Evolutionary conservation across 139 green algal species (phyloP).

Genomic region (Ettlia oleoabundans): DNA sequence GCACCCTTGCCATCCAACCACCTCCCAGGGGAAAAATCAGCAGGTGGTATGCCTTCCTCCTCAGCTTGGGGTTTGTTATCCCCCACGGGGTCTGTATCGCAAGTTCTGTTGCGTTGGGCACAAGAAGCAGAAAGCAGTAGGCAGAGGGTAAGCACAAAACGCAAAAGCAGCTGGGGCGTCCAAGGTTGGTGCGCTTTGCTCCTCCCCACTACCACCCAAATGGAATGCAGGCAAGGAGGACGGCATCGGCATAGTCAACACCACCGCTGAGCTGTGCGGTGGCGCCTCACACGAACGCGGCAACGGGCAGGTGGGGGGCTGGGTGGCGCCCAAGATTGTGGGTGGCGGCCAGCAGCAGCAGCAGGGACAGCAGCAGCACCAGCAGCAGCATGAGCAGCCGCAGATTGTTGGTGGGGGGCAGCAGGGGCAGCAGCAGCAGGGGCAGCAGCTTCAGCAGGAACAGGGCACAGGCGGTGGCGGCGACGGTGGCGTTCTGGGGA

Average conservation of each 20-base stretch:
- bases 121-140: too few relatives aligned
- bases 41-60: too few relatives aligned
- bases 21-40: too few relatives aligned
- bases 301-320: constrained; percentile 6
- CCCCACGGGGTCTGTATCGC: too few relatives aligned
- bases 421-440: neutral
- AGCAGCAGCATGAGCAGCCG: neutral
- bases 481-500: neutral
- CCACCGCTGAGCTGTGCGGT: neutral
- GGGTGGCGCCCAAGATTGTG: constrained; percentile 1
- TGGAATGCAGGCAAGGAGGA: constrained; percentile 11
- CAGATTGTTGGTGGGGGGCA: neutral
- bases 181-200: too few relatives aligned
- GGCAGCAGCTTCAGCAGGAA: neutral
- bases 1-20: too few relatives aligned
- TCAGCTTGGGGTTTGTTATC: too few relatives aligned
- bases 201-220: too few relatives aligned
- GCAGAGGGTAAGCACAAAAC: too few relatives aligned
- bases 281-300: neutral
- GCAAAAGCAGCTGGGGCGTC: too few relatives aligned
- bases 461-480: neutral
- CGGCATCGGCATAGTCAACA: neutral
- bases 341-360: neutral
- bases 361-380: neutral
- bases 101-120: too few relatives aligned